Base-by-base conservation (phyloP, 208 protist species). In the Crithidia brevicula region DNA sequence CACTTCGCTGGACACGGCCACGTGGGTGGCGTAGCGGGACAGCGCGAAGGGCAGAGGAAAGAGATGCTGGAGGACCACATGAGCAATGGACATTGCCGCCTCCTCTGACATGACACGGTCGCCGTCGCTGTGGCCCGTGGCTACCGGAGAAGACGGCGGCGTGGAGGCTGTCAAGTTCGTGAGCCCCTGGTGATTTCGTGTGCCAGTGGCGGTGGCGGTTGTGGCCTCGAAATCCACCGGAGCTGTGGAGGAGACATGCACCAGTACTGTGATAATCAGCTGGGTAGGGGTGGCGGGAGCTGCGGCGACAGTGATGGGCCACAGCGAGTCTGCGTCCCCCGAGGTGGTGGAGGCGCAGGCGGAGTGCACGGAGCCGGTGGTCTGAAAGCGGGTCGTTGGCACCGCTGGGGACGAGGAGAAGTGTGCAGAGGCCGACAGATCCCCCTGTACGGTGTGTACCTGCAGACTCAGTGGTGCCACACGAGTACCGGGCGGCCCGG, bases 391-490 rank as follows among this genome's bases (percentile, higher is more conserved):
- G 5, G 49, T 7, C n/a, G 52, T 20, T 22, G 31, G 34, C 54
- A 25, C 15, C 16, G 65, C 27, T 1, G 22, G 9, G 0, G 33
- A 23, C 34, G 53, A 36, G 8, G 42, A 52, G 43, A 22, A 30
- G 9, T 46, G 15, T 9, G 16, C 36, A 3, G 62, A 45, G 40
- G 15, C 33, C 16, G 28, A 30, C 43, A 54, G 28, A 10, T 38
- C 57, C 11, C 54, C 56, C 51, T 76, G 70, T 7, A 70, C 42
- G 18, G 70, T 61, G 38, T 53, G 62, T 18, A 66, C 70, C 28
- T 70, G 70, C 43, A 76, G 38, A n/a, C 70, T 76, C 28, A 76
- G 47, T 46, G 70, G 70, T 20, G 62, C 62, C 11, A 65, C 70
- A 45, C 51, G 33, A 4, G 50, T 51, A 30, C 49, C 9, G 8